These are phyloP conservation scores for Pisolithus marmoratus DNA, from an alignment of 768 basidiomycete species.

Conservation along the genomic window DNA sequence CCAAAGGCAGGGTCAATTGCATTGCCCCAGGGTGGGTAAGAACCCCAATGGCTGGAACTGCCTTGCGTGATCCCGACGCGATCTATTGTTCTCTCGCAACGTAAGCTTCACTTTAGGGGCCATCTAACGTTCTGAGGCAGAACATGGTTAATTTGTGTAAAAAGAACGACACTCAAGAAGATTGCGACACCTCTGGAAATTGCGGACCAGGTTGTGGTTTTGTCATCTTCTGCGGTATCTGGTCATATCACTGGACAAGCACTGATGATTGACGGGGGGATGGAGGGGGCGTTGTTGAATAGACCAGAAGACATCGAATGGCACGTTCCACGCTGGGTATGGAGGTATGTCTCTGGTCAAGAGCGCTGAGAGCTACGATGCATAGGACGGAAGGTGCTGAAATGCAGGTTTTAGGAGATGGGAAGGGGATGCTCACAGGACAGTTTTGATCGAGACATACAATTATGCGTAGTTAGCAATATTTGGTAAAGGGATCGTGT, in stretches of 20 bases:
- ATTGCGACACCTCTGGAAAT: slow-evolving; percentile 57
- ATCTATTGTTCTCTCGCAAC: slow-evolving; percentile 61
- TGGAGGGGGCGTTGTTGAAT: slow-evolving; percentile 65
- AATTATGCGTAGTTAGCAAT: too few relatives aligned
- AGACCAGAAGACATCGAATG: slow-evolving; percentile 28
- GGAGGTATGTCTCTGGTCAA: too few relatives aligned
- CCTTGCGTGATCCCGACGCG: slow-evolving; percentile 48
- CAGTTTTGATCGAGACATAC: too few relatives aligned
- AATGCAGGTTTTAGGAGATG: too few relatives aligned
- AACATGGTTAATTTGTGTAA: too few relatives aligned
- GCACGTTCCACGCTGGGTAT: too few relatives aligned
- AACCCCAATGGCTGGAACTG: slow-evolving; percentile 57
- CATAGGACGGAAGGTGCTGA: too few relatives aligned
- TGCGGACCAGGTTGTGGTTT: slow-evolving; percentile 55
- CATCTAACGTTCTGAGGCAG: too few relatives aligned
- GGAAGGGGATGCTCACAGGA: too few relatives aligned
- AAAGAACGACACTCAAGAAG: slow-evolving; percentile 61
- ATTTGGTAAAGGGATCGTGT: too few relatives aligned
- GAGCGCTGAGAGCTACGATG: too few relatives aligned
- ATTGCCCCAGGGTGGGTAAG: slow-evolving; percentile 66
- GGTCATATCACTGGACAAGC: slow-evolving; percentile 70
- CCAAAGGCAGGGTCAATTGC: slow-evolving; percentile 62
- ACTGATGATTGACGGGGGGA: slow-evolving; percentile 69
- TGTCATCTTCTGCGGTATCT: slow-evolving; percentile 56
- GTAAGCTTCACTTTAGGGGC: slow-evolving; percentile 32